phyloP scores from a whole-genome alignment of 2,329 filamentous ascomycete genomes.

The Aspergillus amoenus region DNA sequence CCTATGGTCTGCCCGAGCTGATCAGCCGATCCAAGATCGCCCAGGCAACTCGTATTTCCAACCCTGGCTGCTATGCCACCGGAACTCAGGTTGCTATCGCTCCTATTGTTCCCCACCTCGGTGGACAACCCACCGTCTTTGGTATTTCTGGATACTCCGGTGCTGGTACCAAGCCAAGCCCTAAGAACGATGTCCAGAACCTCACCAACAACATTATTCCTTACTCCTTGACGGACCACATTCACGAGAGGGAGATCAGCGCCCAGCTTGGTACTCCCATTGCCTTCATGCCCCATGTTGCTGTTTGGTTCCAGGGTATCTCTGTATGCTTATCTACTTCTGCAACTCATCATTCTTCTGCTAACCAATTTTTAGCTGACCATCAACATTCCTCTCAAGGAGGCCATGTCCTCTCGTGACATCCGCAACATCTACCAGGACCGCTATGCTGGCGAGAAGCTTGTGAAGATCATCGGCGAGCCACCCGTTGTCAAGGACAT shows the following conservation, averaged over 20 bases:
- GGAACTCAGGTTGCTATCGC: constrained; percentile 87
- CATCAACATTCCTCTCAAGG: constrained; percentile 82
- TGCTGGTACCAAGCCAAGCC: constrained; percentile 87
- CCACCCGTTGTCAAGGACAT: constrained; percentile 83
- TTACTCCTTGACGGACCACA: constrained; percentile 88
- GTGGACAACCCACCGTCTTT: constrained; percentile 77
- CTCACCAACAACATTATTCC: constrained; percentile 86
- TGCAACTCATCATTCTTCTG: neutral
- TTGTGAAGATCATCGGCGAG: constrained; percentile 90
- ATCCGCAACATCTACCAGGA: constrained; percentile 95
- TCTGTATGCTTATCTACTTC: constrained; percentile 48
- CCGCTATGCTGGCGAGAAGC: constrained; percentile 89
- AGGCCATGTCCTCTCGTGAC: constrained; percentile 85
- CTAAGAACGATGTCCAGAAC: constrained; percentile 86
- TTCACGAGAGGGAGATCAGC: constrained; percentile 91
- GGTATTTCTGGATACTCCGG: constrained; percentile 93
- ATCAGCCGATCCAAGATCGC: constrained; percentile 74
- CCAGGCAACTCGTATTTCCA: constrained; percentile 77
- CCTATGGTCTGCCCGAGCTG: constrained; percentile 87
- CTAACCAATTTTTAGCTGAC: constrained; percentile 60
- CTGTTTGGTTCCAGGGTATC: constrained; percentile 97
- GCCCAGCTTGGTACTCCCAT: constrained; percentile 71
- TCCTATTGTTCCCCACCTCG: constrained; percentile 75
- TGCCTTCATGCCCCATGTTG: constrained; percentile 89
- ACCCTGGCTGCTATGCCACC: constrained; percentile 94